Conservation (phyloP, 371 early-diverging fungal species). For the Blyttiomyces sp. region DNA sequence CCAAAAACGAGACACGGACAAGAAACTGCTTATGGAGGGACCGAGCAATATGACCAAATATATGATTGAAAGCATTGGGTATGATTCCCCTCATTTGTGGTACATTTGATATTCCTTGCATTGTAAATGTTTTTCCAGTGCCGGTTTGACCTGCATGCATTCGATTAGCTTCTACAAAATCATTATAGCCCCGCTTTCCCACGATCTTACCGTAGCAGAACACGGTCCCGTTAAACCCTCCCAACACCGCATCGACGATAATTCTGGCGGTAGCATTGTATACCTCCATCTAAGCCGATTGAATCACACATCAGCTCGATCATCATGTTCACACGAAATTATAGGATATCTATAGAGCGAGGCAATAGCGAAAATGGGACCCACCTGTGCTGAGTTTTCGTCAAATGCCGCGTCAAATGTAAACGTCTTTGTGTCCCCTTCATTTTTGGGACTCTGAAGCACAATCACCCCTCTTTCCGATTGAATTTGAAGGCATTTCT, state of each 20-base stretch:
- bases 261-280: constrained; percentile 49
- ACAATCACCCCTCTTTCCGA: constrained; percentile 28
- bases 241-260: constrained; percentile 52
- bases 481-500: constrained; percentile 33
- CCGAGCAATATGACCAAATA: constrained; percentile 46
- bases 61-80: constrained; percentile 51
- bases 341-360: too few species aligned
- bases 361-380: background rate
- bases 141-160: constrained; percentile 42
- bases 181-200: background rate
- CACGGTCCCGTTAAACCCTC: constrained; percentile 61
- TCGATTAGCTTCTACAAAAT: background rate
- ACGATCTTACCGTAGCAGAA: constrained; percentile 53
- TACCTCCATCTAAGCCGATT: constrained; percentile 38
- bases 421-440: constrained; percentile 45
- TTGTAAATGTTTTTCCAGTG: constrained; percentile 56
- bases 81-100: constrained; percentile 56
- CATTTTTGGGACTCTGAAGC: constrained; percentile 38
- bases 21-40: constrained; percentile 56
- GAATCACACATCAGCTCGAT: background rate
- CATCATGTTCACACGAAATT: too few species aligned
- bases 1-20: constrained; percentile 77
- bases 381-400: constrained; percentile 44
- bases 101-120: constrained; percentile 54
- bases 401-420: constrained; percentile 57